A percentile compares a stretch with the other conserved stretches of the same genome.
Conservation (phyloP, 83 land plant genomes). For the Larix sibirica region DNA sequence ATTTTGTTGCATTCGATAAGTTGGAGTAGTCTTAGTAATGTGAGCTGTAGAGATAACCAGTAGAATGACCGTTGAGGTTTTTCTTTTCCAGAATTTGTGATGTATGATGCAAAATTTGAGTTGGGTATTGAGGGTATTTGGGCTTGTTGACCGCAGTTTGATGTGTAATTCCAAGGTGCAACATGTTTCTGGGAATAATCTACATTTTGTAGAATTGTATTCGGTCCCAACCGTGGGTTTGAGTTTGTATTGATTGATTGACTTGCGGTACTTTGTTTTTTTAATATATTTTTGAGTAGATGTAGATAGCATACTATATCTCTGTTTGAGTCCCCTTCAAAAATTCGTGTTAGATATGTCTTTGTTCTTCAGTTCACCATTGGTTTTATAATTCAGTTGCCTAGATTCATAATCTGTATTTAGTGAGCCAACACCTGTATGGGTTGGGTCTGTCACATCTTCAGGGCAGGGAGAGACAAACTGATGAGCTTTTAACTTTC, state of each 20-base stretch:
- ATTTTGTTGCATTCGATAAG: no score
- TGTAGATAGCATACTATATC: no score
- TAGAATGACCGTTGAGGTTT: slow-evolving; percentile 4
- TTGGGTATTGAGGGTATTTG: neutral
- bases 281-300: neutral
- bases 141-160: no score
- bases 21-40: no score
- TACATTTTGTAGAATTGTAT: slow-evolving; percentile 5
- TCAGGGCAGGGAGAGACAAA: no score
- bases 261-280: neutral
- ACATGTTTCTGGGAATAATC: neutral
- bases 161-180: neutral
- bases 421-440: neutral
- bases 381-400: neutral
- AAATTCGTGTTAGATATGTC: neutral
- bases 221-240: neutral
- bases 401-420: neutral
- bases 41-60: neutral
- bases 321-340: neutral
- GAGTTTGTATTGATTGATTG: neutral
- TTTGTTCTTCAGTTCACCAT: neutral
- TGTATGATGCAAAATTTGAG: neutral
- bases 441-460: no score
- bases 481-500: no score
- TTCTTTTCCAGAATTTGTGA: neutral